phyloP scores from a whole-genome alignment of 352 stramenopile genomes.

The Phytophthora pisi region DNA sequence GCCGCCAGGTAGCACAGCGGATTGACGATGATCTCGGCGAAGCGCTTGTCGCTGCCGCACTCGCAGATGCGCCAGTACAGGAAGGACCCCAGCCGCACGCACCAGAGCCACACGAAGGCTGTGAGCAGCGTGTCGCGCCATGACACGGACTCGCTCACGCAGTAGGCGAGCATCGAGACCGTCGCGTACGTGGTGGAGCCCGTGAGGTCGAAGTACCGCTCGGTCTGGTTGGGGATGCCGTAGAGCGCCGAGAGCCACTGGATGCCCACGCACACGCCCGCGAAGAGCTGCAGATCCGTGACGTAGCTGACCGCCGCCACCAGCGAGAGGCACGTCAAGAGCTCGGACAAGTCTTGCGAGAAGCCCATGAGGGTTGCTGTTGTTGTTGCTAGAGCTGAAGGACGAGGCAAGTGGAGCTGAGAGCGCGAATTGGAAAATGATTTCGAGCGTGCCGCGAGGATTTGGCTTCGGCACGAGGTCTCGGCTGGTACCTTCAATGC shows the following conservation, averaged over 20 bases:
- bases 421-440: conserved; percentile 2
- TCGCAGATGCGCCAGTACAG: conserved; percentile 69
- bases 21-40: conserved; percentile 68
- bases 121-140: conserved; percentile 65
- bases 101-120: conserved; percentile 70
- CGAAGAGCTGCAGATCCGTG: conserved; percentile 52
- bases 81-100: conserved; percentile 71
- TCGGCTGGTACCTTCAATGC: conserved; percentile 1
- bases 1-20: conserved; percentile 71
- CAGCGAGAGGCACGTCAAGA: conserved; percentile 44
- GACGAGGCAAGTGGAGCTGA: background rate
- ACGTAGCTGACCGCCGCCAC: conserved; percentile 42
- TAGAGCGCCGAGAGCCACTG: conserved; percentile 69
- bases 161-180: conserved; percentile 50
- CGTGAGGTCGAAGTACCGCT: conserved; percentile 81
- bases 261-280: conserved; percentile 55
- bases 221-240: conserved; percentile 65
- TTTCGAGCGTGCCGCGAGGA: background rate
- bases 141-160: conserved; percentile 32
- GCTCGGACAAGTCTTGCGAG: conserved; percentile 47
- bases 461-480: background rate
- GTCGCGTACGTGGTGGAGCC: conserved; percentile 68
- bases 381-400: background rate
- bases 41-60: conserved; percentile 69
- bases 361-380: conserved; percentile 31